phyloP scores from a whole-genome alignment of 805 yeast species.

The Yarrowia phangngaensis region DNA sequence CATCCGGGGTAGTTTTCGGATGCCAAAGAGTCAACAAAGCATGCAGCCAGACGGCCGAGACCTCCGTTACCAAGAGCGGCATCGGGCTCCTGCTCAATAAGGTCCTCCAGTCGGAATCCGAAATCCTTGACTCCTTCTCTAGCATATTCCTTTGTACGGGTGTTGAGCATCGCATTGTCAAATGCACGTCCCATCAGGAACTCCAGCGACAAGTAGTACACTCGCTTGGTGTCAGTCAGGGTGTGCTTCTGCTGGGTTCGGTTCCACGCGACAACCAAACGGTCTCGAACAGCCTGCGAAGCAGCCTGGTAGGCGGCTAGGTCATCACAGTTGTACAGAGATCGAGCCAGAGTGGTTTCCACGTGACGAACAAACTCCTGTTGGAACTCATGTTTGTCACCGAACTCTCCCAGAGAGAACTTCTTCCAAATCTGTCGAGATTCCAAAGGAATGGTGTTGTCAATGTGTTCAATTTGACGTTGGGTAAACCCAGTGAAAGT shows the following conservation, averaged over 20 bases:
- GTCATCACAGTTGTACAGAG: slow-evolving; percentile 85
- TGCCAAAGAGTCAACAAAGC: slow-evolving; percentile 84
- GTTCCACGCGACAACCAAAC: slow-evolving; percentile 81
- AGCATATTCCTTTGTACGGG: slow-evolving; percentile 61
- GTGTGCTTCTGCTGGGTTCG: slow-evolving; percentile 90
- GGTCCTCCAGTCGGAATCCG: slow-evolving; percentile 85
- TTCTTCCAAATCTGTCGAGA: slow-evolving; percentile 77
- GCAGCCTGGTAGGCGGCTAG: slow-evolving; percentile 92
- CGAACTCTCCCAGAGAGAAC: slow-evolving; percentile 53
- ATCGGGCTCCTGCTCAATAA: slow-evolving; percentile 82
- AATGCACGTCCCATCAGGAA: slow-evolving; percentile 92
- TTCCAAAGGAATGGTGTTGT: slow-evolving; percentile 71
- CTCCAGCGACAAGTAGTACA: slow-evolving; percentile 82
- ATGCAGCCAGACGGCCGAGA: slow-evolving; percentile 88
- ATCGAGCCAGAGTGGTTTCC: slow-evolving; percentile 87
- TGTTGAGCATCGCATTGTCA: slow-evolving; percentile 87
- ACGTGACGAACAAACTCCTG: slow-evolving; percentile 73
- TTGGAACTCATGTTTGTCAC: slow-evolving; percentile 57
- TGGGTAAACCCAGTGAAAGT: slow-evolving; percentile 90
- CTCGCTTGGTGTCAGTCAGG: slow-evolving; percentile 73
- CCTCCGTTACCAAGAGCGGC: slow-evolving; percentile 97
- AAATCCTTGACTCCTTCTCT: slow-evolving; percentile 57
- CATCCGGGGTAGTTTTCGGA: slow-evolving; percentile 87
- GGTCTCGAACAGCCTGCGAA: slow-evolving; percentile 72
- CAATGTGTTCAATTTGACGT: slow-evolving; percentile 78